Conservation (phyloP, 2,329 filamentous ascomycete species). For the Calycina marina region DNA sequence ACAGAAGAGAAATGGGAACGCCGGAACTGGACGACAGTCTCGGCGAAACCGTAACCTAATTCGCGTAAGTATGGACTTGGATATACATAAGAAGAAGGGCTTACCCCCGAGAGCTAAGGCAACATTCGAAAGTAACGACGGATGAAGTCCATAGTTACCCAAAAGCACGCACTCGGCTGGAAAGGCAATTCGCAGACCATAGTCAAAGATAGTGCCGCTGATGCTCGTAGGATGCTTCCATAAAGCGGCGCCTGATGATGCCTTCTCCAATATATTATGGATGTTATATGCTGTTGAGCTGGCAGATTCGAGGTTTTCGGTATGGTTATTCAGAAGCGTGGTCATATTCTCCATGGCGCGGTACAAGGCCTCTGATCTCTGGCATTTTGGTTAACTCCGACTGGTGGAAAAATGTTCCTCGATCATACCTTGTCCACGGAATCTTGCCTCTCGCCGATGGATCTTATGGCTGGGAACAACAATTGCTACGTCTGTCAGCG, state of each 20-base stretch:
- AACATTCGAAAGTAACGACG: conserved; percentile 13
- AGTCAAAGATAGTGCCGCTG: conserved; percentile 8
- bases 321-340: conserved; percentile 13
- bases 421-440: conserved; percentile 13
- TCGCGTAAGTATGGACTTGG: neutral
- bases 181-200: conserved; percentile 9
- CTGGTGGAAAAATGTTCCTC: too few species aligned
- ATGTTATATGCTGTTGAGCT: conserved; percentile 12
- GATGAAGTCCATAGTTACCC: conserved; percentile 15
- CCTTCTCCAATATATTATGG: conserved; percentile 14
- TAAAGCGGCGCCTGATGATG: conserved; percentile 9
- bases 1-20: neutral
- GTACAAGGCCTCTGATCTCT: conserved; percentile 14
- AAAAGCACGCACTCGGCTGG: conserved; percentile 10
- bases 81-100: neutral
- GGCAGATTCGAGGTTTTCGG: conserved; percentile 14
- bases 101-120: conserved; percentile 11
- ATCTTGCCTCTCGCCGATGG: conserved; percentile 13
- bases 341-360: conserved; percentile 14
- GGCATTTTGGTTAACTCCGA: conserved; percentile 2
- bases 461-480: conserved; percentile 11
- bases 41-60: neutral
- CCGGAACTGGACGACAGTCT: neutral
- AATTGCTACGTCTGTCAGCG: conserved; percentile 7
- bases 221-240: conserved; percentile 9